phyloP scores from a whole-genome alignment of 768 basidiomycete species.

The Sporobolomyces phaffii region DNA sequence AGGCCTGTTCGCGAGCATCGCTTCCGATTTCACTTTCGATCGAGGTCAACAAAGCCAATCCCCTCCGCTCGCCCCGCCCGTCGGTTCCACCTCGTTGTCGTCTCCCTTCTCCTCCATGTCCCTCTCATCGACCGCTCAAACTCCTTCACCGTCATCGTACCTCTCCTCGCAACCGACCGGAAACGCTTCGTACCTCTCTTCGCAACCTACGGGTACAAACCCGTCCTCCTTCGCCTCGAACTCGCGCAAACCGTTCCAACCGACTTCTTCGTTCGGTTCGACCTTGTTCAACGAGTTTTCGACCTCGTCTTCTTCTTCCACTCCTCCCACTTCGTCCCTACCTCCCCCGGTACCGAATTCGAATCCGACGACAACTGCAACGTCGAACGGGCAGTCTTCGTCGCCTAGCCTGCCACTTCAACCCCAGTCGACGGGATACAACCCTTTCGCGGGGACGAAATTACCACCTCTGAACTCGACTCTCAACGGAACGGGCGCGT shows the following conservation, averaged over 20 bases:
- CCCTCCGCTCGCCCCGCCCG: not conserved
- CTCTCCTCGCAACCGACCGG: conserved; percentile 23
- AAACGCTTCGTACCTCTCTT: not conserved
- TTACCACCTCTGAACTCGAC: conserved; percentile 29
- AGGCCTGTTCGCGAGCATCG: conserved; percentile 34
- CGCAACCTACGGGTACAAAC: conserved; percentile 20
- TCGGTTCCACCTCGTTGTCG: not conserved
- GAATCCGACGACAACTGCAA: not conserved
- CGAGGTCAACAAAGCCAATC: conserved; percentile 15
- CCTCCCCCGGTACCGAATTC: not conserved
- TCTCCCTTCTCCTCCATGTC: conserved; percentile 27
- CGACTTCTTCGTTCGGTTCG: conserved; percentile 39
- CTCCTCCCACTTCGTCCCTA: too few species aligned
- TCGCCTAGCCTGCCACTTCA: conserved; percentile 2
- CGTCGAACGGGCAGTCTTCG: not conserved
- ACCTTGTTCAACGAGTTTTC: conserved; percentile 24
- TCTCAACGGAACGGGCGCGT: not conserved
- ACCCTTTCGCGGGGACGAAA: conserved; percentile 23
- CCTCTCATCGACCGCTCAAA: not conserved
- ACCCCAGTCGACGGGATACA: conserved; percentile 26
- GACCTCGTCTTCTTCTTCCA: not conserved
- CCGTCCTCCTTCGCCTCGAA: conserved; percentile 31
- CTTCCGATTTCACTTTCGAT: conserved; percentile 36
- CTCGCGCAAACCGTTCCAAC: conserved; percentile 39
- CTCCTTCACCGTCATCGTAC: not conserved